These are phyloP conservation scores for Rubia peregrina DNA, from an alignment of 305 asterid species.

Conservation along the genomic window DNA sequence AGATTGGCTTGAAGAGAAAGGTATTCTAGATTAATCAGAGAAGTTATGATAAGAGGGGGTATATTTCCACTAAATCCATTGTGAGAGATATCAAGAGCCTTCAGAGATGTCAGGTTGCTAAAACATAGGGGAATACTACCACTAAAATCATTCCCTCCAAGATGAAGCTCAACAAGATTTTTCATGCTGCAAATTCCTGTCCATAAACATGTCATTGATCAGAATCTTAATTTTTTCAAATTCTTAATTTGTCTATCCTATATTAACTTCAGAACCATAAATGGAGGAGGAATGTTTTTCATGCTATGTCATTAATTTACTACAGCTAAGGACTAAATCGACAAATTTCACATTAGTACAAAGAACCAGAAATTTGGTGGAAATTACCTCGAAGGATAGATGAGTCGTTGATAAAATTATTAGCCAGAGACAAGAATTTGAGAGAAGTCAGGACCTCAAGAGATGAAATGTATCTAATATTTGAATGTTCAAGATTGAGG, in stretches of 20 bases:
- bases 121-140: constrained; percentile 19
- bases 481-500: background rate
- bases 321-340: background rate
- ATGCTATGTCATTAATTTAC: background rate
- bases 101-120: constrained; percentile 14
- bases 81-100: constrained; percentile 10
- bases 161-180: constrained; percentile 17
- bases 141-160: constrained; percentile 7
- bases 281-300: background rate
- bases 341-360: background rate
- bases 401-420: background rate
- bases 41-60: constrained; percentile 10
- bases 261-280: background rate
- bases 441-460: constrained; percentile 3
- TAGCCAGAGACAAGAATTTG: background rate
- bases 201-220: background rate
- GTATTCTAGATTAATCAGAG: constrained; percentile 18
- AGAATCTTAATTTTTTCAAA: background rate
- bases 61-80: constrained; percentile 21
- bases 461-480: background rate
- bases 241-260: background rate
- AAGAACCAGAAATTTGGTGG: background rate
- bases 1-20: constrained; percentile 7
- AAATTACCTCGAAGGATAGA: constrained; percentile 5
- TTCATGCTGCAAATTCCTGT: constrained; percentile 18